Percentiles rank a stretch among this genome's conserved stretches.
These are phyloP conservation scores for Collybia nuda DNA, from an alignment of 768 basidiomycete species.

Conservation along the genomic window DNA sequence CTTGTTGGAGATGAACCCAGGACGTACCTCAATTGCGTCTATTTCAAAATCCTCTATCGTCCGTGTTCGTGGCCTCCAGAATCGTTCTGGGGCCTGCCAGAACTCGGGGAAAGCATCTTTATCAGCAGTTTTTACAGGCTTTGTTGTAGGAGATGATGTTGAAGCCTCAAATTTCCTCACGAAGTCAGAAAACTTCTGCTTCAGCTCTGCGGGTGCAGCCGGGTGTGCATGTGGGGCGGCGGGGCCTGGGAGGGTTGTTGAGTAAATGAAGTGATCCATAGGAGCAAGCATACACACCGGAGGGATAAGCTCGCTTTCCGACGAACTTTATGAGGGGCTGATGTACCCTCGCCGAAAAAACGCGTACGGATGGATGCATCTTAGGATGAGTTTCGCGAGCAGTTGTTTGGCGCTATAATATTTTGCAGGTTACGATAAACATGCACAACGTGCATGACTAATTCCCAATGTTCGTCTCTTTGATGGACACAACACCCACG, in stretches of 20 bases:
- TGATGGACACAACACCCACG: no score
- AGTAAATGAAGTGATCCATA: background rate
- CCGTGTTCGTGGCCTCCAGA: constrained; percentile 52
- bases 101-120: constrained; percentile 37
- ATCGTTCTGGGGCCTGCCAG: constrained; percentile 67
- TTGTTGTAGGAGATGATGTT: background rate
- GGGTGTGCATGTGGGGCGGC: constrained; percentile 59
- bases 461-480: no score
- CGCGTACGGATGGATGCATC: constrained; percentile 34
- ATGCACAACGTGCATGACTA: background rate
- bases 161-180: constrained; percentile 33
- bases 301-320: constrained; percentile 55
- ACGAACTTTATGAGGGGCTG: constrained; percentile 64
- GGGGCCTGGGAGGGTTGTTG: constrained; percentile 18
- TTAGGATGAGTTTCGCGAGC: background rate
- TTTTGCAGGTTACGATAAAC: constrained; percentile 6
- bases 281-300: constrained; percentile 16
- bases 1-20: background rate
- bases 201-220: constrained; percentile 62
- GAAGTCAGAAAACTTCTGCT: constrained; percentile 47
- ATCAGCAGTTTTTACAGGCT: constrained; percentile 10
- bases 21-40: constrained; percentile 62
- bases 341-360: constrained; percentile 41
- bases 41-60: constrained; percentile 59
- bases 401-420: constrained; percentile 1